phyloP scores from a whole-genome alignment of 2,329 filamentous ascomycete genomes.

The Leptographium flavum region DNA sequence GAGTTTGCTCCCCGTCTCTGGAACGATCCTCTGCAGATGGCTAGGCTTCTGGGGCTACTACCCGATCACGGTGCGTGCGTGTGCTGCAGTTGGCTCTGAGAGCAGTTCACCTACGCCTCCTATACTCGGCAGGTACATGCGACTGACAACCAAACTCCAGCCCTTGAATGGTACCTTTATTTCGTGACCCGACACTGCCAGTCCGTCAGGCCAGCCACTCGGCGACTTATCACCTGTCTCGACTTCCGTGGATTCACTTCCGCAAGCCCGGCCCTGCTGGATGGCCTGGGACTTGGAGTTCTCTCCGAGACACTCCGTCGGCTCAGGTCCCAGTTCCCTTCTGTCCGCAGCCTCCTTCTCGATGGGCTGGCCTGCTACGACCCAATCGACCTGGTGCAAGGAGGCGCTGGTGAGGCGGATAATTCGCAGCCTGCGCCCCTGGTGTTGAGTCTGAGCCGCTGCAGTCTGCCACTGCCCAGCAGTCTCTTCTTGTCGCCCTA shows the following conservation, averaged over 20 bases:
- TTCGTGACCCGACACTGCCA: constrained; percentile 29
- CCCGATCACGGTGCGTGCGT: constrained; percentile 21
- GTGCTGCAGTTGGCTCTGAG: too few relatives aligned
- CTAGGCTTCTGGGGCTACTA: constrained; percentile 25
- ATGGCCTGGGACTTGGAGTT: constrained; percentile 21
- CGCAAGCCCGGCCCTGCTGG: constrained; percentile 25
- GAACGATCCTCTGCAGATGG: constrained; percentile 30
- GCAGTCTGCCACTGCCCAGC: constrained; percentile 23
- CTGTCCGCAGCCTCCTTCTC: constrained; percentile 30
- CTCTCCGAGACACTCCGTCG: constrained; percentile 25
- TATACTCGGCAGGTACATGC: background rate
- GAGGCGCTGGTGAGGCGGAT: background rate
- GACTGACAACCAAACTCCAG: constrained; percentile 18
- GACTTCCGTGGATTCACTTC: constrained; percentile 32
- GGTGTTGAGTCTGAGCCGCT: constrained; percentile 31
- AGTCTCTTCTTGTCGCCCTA: constrained; percentile 23
- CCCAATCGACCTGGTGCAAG: constrained; percentile 19
- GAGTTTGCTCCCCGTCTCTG: constrained; percentile 38
- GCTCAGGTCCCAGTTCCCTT: constrained; percentile 26
- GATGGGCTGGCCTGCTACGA: constrained; percentile 32
- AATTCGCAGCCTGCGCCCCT: constrained; percentile 14
- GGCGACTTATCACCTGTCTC: constrained; percentile 29
- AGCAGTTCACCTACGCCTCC: too few relatives aligned
- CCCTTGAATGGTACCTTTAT: constrained; percentile 31
- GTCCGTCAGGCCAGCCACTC: constrained; percentile 21